Percentiles rank a stretch among this genome's conserved stretches.
Conservation (phyloP, 352 stramenopile species). For the Globisporangium radiosum region DNA sequence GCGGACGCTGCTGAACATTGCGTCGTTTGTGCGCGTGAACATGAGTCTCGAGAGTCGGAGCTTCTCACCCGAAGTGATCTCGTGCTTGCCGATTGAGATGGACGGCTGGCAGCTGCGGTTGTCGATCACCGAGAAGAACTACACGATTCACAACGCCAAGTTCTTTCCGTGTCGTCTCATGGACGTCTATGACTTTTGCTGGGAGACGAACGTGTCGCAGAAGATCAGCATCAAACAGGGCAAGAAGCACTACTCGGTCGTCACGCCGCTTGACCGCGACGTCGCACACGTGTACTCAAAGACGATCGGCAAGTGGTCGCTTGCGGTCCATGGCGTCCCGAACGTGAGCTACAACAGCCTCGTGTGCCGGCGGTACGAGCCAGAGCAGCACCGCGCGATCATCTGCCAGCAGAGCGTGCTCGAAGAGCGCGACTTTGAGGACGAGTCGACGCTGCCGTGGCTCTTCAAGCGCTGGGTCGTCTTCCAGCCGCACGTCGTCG, state of each 20-base stretch:
- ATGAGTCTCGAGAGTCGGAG: constrained; percentile 78
- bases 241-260: constrained; percentile 79
- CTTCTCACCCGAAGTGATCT: constrained; percentile 81
- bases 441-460: constrained; percentile 76
- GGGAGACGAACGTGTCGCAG: constrained; percentile 76
- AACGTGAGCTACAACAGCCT: constrained; percentile 87
- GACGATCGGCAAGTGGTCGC: constrained; percentile 79
- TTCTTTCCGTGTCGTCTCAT: constrained; percentile 76
- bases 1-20: constrained; percentile 61
- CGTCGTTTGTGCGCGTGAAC: constrained; percentile 71
- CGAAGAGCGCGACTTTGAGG: constrained; percentile 76
- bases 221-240: constrained; percentile 74
- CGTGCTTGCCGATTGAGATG: constrained; percentile 82
- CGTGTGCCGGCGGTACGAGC: constrained; percentile 49
- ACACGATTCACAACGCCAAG: constrained; percentile 85
- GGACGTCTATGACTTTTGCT: constrained; percentile 83
- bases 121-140: constrained; percentile 84
- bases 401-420: constrained; percentile 84
- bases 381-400: constrained; percentile 53
- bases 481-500: constrained; percentile 63
- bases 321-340: constrained; percentile 73
- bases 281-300: constrained; percentile 82
- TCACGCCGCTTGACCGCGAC: constrained; percentile 62
- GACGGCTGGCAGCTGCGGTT: constrained; percentile 81
- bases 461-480: constrained; percentile 87